These are phyloP conservation scores for Sporisorium scitamineum DNA, from an alignment of 1,284 basidiomycete genomes.

Conservation along the genomic window DNA sequence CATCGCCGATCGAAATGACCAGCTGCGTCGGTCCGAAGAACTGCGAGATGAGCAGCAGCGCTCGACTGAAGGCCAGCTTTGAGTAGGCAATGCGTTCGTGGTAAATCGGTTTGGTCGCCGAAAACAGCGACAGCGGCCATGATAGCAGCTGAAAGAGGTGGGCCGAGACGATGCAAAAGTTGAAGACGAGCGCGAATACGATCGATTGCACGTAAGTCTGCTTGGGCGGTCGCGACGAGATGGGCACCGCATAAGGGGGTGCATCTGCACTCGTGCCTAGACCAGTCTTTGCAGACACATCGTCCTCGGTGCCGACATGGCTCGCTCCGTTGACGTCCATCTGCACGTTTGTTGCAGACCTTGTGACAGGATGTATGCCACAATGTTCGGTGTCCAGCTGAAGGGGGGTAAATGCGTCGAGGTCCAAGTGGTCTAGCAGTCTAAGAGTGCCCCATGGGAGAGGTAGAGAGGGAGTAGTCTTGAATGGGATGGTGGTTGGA, in stretches of 20 bases:
- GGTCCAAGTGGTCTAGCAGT: neutral
- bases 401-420: neutral
- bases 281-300: constrained; percentile 35
- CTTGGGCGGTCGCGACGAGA: constrained; percentile 35
- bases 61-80: constrained; percentile 49
- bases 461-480: neutral
- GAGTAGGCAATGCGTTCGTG: constrained; percentile 48
- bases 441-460: neutral
- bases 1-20: constrained; percentile 55
- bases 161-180: constrained; percentile 48
- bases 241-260: constrained; percentile 43
- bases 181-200: constrained; percentile 56
- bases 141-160: constrained; percentile 52
- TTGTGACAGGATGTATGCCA: neutral
- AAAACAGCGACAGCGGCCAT: constrained; percentile 47
- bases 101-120: constrained; percentile 34
- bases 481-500: neutral
- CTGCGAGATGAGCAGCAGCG: constrained; percentile 54
- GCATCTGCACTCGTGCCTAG: constrained; percentile 16
- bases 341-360: neutral
- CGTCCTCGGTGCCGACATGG: neutral
- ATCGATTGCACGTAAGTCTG: constrained; percentile 40
- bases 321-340: constrained; percentile 6
- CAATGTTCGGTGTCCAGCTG: neutral
- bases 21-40: constrained; percentile 61